Evolutionary conservation across 169 alveolate genomes (phyloP).

Genomic region (Cryptosporidium viatorum): DNA sequence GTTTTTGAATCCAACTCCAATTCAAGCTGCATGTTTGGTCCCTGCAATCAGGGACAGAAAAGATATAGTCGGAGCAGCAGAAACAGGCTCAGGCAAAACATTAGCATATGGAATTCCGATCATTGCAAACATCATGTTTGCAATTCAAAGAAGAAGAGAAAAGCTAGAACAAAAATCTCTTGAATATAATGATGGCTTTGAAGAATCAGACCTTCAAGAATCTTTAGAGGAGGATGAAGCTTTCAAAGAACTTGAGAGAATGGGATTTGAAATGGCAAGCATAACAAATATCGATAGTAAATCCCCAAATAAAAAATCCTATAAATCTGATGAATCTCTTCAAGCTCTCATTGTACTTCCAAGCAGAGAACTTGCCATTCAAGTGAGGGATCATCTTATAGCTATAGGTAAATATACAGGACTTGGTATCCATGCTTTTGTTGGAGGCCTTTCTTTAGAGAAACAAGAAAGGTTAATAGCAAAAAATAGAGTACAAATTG

Average conservation of each 20-base stretch:
- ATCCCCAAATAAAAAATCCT: background rate
- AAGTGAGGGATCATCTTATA: constrained; percentile 80
- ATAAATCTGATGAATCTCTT: constrained; percentile 7
- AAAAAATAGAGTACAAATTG: constrained; percentile 78
- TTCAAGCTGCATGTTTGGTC: constrained; percentile 66
- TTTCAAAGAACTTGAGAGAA: constrained; percentile 8
- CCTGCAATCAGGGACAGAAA: constrained; percentile 77
- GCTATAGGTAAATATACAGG: constrained; percentile 76
- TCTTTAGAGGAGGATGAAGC: constrained; percentile 20
- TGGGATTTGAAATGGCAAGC: constrained; percentile 40
- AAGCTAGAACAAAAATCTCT: constrained; percentile 25
- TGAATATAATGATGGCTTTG: background rate
- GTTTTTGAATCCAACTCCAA: constrained; percentile 74
- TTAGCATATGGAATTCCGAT: constrained; percentile 78
- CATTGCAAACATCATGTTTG: constrained; percentile 63
- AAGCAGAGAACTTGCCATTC: constrained; percentile 85
- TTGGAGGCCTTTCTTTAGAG: constrained; percentile 86
- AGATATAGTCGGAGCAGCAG: constrained; percentile 79
- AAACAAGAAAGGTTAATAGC: constrained; percentile 82
- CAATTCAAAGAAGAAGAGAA: constrained; percentile 43
- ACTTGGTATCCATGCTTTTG: constrained; percentile 79
- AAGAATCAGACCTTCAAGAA: background rate
- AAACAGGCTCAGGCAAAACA: constrained; percentile 79
- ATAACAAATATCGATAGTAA: background rate
- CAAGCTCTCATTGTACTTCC: constrained; percentile 84